A percentile compares a stretch with the other conserved stretches of the same genome.
phyloP scores from a whole-genome alignment of 768 basidiomycete genomes.

The Pisolithus sp. region DNA sequence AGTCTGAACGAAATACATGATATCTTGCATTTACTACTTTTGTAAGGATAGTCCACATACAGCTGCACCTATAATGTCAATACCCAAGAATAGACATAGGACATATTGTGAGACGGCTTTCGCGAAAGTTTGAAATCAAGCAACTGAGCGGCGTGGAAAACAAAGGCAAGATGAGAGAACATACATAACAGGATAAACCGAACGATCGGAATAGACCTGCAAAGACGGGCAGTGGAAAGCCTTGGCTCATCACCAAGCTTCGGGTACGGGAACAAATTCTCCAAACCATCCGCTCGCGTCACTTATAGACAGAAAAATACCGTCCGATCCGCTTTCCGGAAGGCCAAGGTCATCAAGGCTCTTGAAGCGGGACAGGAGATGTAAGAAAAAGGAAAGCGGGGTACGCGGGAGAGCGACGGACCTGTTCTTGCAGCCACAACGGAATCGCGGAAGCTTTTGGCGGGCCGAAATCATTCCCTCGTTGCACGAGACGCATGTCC shows the following conservation, averaged over 20 bases:
- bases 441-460: constrained; percentile 81
- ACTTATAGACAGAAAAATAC: constrained; percentile 75
- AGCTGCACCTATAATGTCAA: not conserved
- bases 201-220: constrained; percentile 4
- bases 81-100: not conserved
- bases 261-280: constrained; percentile 71
- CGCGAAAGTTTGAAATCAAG: not conserved
- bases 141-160: not conserved
- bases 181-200: not conserved
- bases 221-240: constrained; percentile 9
- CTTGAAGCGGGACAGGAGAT: constrained; percentile 31
- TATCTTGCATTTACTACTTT: constrained; percentile 3
- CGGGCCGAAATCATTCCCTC: constrained; percentile 50
- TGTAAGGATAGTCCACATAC: not conserved
- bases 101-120: not conserved
- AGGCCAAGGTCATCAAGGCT: constrained; percentile 84
- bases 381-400: not conserved
- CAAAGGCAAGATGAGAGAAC: not conserved
- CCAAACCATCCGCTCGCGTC: constrained; percentile 70
- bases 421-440: constrained; percentile 89
- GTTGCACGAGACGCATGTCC: constrained; percentile 73
- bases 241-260: constrained; percentile 63
- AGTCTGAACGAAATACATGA: constrained; percentile 10
- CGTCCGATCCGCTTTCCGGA: constrained; percentile 88
- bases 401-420: constrained; percentile 29